Conservation (phyloP, 2,329 filamentous ascomycete species). For the Exophiala sp. region DNA sequence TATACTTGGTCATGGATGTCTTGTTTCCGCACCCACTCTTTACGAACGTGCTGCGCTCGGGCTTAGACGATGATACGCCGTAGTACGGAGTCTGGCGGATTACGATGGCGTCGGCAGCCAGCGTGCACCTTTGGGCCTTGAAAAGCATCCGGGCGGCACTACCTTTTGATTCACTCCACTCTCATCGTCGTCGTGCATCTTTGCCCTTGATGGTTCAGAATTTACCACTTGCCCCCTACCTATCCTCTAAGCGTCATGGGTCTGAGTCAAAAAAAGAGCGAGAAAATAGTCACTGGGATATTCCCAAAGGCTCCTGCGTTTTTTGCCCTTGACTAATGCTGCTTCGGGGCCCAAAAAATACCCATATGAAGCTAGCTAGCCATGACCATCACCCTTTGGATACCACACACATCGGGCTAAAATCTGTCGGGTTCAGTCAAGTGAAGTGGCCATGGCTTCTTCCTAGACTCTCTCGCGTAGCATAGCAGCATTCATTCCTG, state of each 20-base stretch:
- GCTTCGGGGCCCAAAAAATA: not conserved
- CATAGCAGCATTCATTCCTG: not conserved
- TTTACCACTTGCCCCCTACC: not conserved
- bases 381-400: not conserved
- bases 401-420: slow-evolving; percentile 3
- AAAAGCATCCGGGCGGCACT: not conserved
- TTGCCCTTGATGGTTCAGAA: not conserved
- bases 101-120: not conserved
- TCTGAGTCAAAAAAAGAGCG: not conserved
- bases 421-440: not conserved
- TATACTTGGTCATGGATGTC: no score
- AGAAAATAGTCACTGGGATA: not conserved
- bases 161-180: not conserved
- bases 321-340: not conserved
- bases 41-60: no score
- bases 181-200: not conserved
- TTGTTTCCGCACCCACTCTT: no score
- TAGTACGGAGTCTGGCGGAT: no score
- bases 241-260: slow-evolving; percentile 1
- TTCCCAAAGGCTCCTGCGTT: not conserved
- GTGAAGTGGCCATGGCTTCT: slow-evolving; percentile 2
- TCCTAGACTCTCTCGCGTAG: not conserved
- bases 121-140: not conserved
- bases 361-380: slow-evolving; percentile 1
- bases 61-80: no score